A percentile compares a stretch with the other conserved stretches of the same genome.
Evolutionary conservation across 2,329 filamentous ascomycete genomes (phyloP).

Genomic region (Cytospora chrysosperma): DNA sequence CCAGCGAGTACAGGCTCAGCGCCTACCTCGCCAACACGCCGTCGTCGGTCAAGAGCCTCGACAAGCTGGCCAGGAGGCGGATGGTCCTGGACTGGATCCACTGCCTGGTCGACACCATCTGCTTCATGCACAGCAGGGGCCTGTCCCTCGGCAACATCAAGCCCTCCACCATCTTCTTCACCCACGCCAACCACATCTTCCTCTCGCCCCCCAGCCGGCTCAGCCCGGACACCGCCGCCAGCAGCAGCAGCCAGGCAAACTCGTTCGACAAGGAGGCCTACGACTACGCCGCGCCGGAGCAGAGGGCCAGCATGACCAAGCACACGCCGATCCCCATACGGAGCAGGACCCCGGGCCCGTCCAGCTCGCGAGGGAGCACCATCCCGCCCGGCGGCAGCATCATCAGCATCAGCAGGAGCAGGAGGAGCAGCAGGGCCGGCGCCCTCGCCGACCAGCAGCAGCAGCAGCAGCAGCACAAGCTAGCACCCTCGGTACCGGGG

Average conservation of each 20-base stretch:
- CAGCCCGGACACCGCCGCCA: slow-evolving; percentile 40
- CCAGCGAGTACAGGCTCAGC: slow-evolving; percentile 65
- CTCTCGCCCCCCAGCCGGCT: slow-evolving; percentile 61
- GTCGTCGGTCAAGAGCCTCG: slow-evolving; percentile 58
- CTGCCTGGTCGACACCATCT: slow-evolving; percentile 67
- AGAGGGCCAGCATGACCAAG: slow-evolving; percentile 47
- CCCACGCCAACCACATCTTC: slow-evolving; percentile 63
- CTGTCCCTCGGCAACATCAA: slow-evolving; percentile 67
- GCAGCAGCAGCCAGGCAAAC: slow-evolving; percentile 40
- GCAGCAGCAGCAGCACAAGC: slow-evolving; percentile 23
- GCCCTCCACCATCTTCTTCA: slow-evolving; percentile 68
- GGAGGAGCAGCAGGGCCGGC: no score
- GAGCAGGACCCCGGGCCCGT: slow-evolving; percentile 35
- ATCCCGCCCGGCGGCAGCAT: slow-evolving; percentile 14
- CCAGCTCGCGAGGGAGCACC: slow-evolving; percentile 33
- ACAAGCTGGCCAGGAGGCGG: slow-evolving; percentile 58
- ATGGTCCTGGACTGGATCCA: slow-evolving; percentile 72
- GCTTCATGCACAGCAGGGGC: slow-evolving; percentile 64
- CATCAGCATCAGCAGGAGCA: no score
- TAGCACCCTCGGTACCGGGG: slow-evolving; percentile 27
- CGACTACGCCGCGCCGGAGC: slow-evolving; percentile 72
- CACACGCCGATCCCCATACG: slow-evolving; percentile 27
- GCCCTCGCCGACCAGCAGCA: slow-evolving; percentile 17
- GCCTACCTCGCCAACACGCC: slow-evolving; percentile 66
- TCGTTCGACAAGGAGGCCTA: slow-evolving; percentile 67